These are phyloP conservation scores for Globisporangium emineosum DNA, from an alignment of 352 stramenopile species.

Conservation along the genomic window DNA sequence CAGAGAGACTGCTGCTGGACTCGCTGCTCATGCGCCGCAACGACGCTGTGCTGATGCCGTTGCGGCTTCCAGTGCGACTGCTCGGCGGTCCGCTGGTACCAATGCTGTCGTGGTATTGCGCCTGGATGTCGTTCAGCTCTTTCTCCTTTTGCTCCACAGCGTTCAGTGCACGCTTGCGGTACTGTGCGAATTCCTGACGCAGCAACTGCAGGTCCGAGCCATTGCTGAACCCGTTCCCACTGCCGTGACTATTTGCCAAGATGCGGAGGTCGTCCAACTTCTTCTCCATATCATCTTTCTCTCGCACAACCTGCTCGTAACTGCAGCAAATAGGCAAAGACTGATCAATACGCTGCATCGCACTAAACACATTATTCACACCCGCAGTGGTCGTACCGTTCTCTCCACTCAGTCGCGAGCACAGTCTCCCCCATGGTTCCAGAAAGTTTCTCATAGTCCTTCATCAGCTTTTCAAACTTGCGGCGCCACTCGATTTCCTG, in stretches of 20 bases:
- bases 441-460: slow-evolving; percentile 85
- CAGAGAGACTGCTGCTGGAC: slow-evolving; percentile 76
- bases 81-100: slow-evolving; percentile 27
- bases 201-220: slow-evolving; percentile 62
- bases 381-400: slow-evolving; percentile 32
- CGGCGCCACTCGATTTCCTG: slow-evolving; percentile 78
- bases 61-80: slow-evolving; percentile 45
- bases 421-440: slow-evolving; percentile 84
- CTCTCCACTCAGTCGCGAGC: slow-evolving; percentile 81
- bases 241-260: slow-evolving; percentile 29
- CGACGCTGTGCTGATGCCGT: slow-evolving; percentile 24
- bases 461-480: slow-evolving; percentile 83
- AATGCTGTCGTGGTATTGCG: slow-evolving; percentile 46
- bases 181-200: slow-evolving; percentile 77
- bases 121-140: slow-evolving; percentile 66
- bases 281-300: slow-evolving; percentile 78
- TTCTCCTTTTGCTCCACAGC: slow-evolving; percentile 84
- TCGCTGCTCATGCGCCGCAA: slow-evolving; percentile 75
- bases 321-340: slow-evolving; percentile 17
- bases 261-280: slow-evolving; percentile 67
- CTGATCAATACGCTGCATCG: neutral
- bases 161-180: slow-evolving; percentile 72
- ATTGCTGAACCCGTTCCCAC: slow-evolving; percentile 20
- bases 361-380: neutral
- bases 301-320: slow-evolving; percentile 69